Conservation (phyloP, 2,329 filamentous ascomycete species). For the Calonectria ilicicola region DNA sequence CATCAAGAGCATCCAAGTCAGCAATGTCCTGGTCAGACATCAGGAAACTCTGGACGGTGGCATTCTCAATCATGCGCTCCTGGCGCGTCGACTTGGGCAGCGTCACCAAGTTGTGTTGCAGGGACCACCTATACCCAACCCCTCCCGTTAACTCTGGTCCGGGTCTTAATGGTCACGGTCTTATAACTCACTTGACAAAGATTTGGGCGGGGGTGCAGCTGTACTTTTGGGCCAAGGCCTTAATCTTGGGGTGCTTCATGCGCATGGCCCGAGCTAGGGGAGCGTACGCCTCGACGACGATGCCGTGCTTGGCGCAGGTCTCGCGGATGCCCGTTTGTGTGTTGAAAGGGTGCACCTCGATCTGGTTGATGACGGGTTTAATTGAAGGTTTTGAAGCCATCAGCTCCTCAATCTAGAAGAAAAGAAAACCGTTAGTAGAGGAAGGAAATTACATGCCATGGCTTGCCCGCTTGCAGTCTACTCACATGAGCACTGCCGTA, state of each 20-base stretch:
- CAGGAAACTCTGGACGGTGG: conserved; percentile 68
- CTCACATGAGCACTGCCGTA: conserved; percentile 80
- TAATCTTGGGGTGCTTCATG: conserved; percentile 75
- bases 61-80: conserved; percentile 75
- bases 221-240: conserved; percentile 74
- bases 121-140: conserved; percentile 69
- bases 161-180: neutral
- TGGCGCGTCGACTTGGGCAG: conserved; percentile 78
- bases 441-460: neutral
- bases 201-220: conserved; percentile 78
- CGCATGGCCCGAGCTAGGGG: conserved; percentile 79
- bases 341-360: conserved; percentile 87
- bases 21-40: conserved; percentile 74
- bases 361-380: conserved; percentile 80
- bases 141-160: neutral
- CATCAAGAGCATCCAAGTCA: conserved; percentile 73
- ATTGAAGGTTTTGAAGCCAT: conserved; percentile 72
- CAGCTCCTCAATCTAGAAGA: conserved; percentile 73
- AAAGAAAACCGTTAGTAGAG: neutral
- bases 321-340: conserved; percentile 75
- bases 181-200: conserved; percentile 63
- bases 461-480: conserved; percentile 6
- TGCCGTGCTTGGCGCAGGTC: conserved; percentile 74
- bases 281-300: conserved; percentile 83
- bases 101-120: conserved; percentile 80